These are phyloP conservation scores for Cladosporium austrohemisphaericum DNA, from an alignment of 2,329 filamentous ascomycete genomes.

Conservation along the genomic window DNA sequence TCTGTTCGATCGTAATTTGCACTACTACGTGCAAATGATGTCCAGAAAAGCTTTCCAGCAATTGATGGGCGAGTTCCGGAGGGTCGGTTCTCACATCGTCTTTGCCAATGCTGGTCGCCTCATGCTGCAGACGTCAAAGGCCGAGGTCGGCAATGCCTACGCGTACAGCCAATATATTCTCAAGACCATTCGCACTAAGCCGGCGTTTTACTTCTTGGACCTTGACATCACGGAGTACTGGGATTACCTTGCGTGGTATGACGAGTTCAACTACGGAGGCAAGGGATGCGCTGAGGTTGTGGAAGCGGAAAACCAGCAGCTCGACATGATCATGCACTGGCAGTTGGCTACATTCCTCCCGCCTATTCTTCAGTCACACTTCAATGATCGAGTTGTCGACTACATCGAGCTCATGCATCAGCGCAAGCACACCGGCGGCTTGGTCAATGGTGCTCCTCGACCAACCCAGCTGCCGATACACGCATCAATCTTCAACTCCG, in stretches of 20 bases:
- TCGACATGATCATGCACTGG: constrained; percentile 98
- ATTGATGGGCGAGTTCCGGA: constrained; percentile 92
- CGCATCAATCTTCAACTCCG: constrained; percentile 51
- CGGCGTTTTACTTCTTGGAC: constrained; percentile 94
- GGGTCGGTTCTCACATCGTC: constrained; percentile 92
- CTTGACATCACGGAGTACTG: constrained; percentile 98
- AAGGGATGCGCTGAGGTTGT: constrained; percentile 82
- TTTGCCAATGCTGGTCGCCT: constrained; percentile 88
- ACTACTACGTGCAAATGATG: constrained; percentile 99
- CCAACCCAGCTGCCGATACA: constrained; percentile 60
- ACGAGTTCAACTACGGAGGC: constrained; percentile 97
- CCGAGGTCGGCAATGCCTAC: constrained; percentile 92
- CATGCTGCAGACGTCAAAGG: constrained; percentile 91
- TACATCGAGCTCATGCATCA: constrained; percentile 93
- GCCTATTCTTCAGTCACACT: constrained; percentile 70
- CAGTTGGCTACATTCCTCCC: constrained; percentile 91
- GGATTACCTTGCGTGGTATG: constrained; percentile 99
- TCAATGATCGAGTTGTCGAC: constrained; percentile 89
- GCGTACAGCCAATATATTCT: constrained; percentile 97
- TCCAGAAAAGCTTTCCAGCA: constrained; percentile 95
- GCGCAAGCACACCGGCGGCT: constrained; percentile 63
- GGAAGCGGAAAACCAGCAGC: constrained; percentile 68
- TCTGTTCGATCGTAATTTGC: constrained; percentile 88
- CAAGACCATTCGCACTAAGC: constrained; percentile 93
- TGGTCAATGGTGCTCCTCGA: constrained; percentile 49